Evolutionary conservation across 1,139 yeast species (phyloP).

Genomic region (Yamadazyma oceani): DNA sequence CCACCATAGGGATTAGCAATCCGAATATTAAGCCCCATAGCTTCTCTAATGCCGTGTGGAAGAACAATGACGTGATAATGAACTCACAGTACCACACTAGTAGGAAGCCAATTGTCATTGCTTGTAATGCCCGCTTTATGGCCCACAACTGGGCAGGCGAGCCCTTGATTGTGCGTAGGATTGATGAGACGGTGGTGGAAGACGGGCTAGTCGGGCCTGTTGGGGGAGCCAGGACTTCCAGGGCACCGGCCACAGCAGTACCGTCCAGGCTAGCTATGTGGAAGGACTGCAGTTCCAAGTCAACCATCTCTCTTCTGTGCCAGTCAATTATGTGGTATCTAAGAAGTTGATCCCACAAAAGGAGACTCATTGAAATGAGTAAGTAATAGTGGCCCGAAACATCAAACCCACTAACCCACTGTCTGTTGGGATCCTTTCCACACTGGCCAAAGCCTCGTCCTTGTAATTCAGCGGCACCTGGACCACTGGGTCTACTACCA

Average conservation of each 20-base stretch:
- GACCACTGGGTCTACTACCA: too few relatives aligned
- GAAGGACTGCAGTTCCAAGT: constrained; percentile 6
- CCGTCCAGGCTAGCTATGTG: too few relatives aligned
- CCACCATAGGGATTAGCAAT: constrained; percentile 17
- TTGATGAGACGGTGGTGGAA: too few relatives aligned
- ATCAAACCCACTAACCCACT: constrained; percentile 62
- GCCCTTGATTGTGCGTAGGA: too few relatives aligned
- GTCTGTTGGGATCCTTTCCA: constrained; percentile 21
- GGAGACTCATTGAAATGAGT: constrained; percentile 47
- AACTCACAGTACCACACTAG: constrained; percentile 30
- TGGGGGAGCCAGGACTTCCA: too few relatives aligned
- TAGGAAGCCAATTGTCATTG: constrained; percentile 7
- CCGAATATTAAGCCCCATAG: constrained; percentile 53
- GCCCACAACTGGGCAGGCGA: too few relatives aligned
- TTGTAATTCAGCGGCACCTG: neutral
- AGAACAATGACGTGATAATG: constrained; percentile 56
- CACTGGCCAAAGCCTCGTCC: constrained; percentile 12
- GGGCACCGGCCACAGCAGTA: too few relatives aligned
- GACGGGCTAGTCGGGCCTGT: too few relatives aligned
- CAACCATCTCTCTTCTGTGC: constrained; percentile 11
- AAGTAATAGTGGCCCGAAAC: constrained; percentile 65
- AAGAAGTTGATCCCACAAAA: constrained; percentile 38
- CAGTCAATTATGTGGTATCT: constrained; percentile 5
- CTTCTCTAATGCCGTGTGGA: constrained; percentile 61
- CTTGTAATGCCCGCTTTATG: neutral